Base-by-base conservation (phyloP, 2,329 filamentous ascomycete species). In the Ilyonectria destructans region DNA sequence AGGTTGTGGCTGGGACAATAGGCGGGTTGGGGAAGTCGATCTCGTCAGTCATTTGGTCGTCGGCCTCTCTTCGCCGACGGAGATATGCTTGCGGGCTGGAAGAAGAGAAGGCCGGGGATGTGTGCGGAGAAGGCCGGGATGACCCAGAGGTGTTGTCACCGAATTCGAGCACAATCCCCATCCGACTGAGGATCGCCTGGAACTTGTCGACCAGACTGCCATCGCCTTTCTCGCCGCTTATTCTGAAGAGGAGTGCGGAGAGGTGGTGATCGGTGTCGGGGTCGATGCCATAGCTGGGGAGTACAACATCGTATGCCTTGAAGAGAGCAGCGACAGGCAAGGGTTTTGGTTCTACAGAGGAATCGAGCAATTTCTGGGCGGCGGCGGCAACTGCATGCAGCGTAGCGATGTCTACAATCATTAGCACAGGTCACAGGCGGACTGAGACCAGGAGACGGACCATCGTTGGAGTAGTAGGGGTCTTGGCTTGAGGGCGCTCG, bases 271-370 rank as follows among this genome's bases (percentile, higher is more conserved):
- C 93, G 72, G 92, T 86, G 74, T 93, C 90, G n/a, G 90, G 87
- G 67, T 93, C 87, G 71, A 94, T 84, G 62, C 90, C 92, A 83
- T 93, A 85, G 71, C 90, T 85, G 6, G 88, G 89, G n/a, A 97
- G 87, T 48, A 95, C 86, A 63, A 89, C 86, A 77, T 96, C 92
- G 78, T 97, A 97, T 33, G 94, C 93, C 60, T 88, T 87, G 81
- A 97, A 97, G 19, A 97, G 87, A 10, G 94, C 93, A 77, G 91
- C 90, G 65, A 92, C 94, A 4, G 93, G 91, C 23, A 92, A 85
- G 62, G 88, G 87, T 74, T 92, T 88, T 56, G 87, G 86, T 64
- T 91, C 88, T 1, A 89, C 84, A 2, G 89, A 82, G 12, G 81
- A 81, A 52, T 88, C 83, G 60, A 90, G 85, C 33, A 93, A 86